Evolutionary conservation across 2,329 filamentous ascomycete genomes (phyloP).

Genomic region (Cryoendolithus antarcticus): DNA sequence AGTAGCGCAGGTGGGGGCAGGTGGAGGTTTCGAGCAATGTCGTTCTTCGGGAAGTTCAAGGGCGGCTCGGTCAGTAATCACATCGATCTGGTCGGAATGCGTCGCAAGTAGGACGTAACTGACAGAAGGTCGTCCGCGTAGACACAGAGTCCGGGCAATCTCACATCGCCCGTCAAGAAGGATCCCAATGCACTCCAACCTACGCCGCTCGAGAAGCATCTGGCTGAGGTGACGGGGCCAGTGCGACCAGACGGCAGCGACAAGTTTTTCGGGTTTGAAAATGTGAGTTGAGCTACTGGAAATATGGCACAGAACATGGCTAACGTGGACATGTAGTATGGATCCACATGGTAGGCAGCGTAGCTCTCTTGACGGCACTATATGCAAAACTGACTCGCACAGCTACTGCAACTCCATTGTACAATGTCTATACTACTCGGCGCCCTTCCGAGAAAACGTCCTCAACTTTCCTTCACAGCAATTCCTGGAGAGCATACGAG

Average conservation of each 20-base stretch:
- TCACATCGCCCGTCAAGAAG: slow-evolving; percentile 42
- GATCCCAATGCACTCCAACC: slow-evolving; percentile 44
- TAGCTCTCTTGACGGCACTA: slow-evolving; percentile 3
- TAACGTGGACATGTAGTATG: slow-evolving; percentile 51
- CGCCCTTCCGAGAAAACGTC: slow-evolving; percentile 84
- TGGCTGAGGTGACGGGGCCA: slow-evolving; percentile 70
- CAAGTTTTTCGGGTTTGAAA: slow-evolving; percentile 97
- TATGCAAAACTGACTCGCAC: slow-evolving; percentile 6
- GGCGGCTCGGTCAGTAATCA: slow-evolving; percentile 31
- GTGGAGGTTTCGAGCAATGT: slow-evolving; percentile 24
- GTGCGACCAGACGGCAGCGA: slow-evolving; percentile 81
- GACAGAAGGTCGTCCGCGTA: slow-evolving; percentile 24
- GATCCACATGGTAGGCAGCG: slow-evolving; percentile 75
- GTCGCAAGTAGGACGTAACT: slow-evolving; percentile 13
- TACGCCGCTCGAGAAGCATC: slow-evolving; percentile 58
- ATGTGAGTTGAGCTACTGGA: slow-evolving; percentile 49
- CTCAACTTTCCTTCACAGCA: slow-evolving; percentile 74
- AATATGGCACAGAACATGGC: slow-evolving; percentile 5
- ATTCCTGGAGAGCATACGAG: slow-evolving; percentile 54
- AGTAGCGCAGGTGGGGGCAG: too few species aligned
- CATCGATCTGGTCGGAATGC: too few species aligned
- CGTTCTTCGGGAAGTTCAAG: slow-evolving; percentile 44
- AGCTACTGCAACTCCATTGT: slow-evolving; percentile 99
- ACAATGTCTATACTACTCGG: slow-evolving; percentile 92
- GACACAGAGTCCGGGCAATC: slow-evolving; percentile 34